phyloP scores from a whole-genome alignment of 345 rosid species.

The Clausena lansium region DNA sequence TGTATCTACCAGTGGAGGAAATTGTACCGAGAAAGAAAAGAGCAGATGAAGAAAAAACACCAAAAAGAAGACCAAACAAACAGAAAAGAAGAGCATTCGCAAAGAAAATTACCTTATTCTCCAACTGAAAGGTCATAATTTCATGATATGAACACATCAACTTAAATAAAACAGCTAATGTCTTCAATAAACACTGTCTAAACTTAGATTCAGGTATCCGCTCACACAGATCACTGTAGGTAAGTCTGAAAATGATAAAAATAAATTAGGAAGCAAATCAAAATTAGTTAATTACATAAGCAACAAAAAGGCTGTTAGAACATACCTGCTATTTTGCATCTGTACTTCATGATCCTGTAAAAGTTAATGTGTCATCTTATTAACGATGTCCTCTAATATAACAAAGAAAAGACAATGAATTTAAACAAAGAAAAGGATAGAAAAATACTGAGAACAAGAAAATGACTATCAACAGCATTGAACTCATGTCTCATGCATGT shows the following conservation, averaged over 20 bases:
- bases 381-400: conserved; percentile 13
- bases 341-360: conserved; percentile 69
- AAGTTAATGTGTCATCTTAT: conserved; percentile 19
- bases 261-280: conserved; percentile 21
- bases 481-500: conserved; percentile 1
- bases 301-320: conserved; percentile 16
- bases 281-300: not conserved
- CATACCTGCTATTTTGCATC: conserved; percentile 74
- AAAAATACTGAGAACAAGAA: conserved; percentile 12
- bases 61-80: not conserved
- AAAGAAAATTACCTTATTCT: conserved; percentile 52
- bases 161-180: conserved; percentile 78
- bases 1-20: not conserved
- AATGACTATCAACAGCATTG: not conserved
- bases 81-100: conserved; percentile 6
- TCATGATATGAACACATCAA: conserved; percentile 84
- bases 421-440: not conserved
- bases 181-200: conserved; percentile 84
- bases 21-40: not conserved
- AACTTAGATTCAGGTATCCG: conserved; percentile 95
- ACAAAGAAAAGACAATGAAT: conserved; percentile 3
- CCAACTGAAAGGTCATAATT: conserved; percentile 77
- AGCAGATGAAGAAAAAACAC: conserved; percentile 10
- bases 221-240: conserved; percentile 96
- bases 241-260: conserved; percentile 63